These are phyloP conservation scores for Piromyces sp. DNA, from an alignment of 192 early-diverging fungal species.

Conservation along the genomic window DNA sequence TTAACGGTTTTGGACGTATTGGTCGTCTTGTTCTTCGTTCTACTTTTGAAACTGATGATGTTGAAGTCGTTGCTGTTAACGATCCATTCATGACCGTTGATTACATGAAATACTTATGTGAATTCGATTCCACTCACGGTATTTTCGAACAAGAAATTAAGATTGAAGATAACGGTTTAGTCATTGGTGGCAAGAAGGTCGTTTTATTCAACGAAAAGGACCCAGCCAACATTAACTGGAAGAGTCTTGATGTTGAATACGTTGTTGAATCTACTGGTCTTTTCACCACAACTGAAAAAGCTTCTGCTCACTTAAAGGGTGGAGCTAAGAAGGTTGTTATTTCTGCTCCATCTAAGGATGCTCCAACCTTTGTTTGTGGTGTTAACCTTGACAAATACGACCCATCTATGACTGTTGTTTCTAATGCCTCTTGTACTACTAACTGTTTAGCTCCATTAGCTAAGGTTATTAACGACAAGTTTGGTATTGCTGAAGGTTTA, in stretches of 20 bases:
- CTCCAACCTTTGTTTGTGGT: background rate
- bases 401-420: background rate
- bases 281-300: conserved; percentile 85
- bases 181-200: conserved; percentile 72
- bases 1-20: conserved; percentile 76
- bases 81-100: conserved; percentile 92
- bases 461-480: conserved; percentile 1
- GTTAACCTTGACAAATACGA: conserved; percentile 4
- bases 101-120: conserved; percentile 63
- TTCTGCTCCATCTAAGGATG: conserved; percentile 3
- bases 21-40: conserved; percentile 92
- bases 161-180: conserved; percentile 66
- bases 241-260: background rate
- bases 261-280: conserved; percentile 33
- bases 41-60: conserved; percentile 39
- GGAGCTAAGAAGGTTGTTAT: conserved; percentile 4
- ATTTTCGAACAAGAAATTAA: conserved; percentile 69
- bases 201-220: conserved; percentile 53
- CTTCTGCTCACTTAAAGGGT: conserved; percentile 23
- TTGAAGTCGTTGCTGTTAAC: conserved; percentile 81
- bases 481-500: background rate
- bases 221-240: conserved; percentile 82
- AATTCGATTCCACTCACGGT: conserved; percentile 99
- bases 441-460: conserved; percentile 4
- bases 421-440: conserved; percentile 3